Conservation (phyloP, 495 filamentous ascomycete species). For the Glonium stellatum region DNA sequence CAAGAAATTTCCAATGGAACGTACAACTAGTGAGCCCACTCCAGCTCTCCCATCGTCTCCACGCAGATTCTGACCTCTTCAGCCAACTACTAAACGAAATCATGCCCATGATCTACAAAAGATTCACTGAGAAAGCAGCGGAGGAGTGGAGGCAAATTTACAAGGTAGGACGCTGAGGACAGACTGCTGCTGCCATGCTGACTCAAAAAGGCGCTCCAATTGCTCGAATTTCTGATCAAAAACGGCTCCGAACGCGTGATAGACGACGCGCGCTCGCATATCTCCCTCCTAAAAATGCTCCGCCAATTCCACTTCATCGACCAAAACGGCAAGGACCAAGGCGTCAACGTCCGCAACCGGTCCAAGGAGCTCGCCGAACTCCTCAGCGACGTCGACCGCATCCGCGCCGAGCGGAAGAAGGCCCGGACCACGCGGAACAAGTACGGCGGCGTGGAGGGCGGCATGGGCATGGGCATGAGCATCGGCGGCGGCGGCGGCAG, state of each 20-base stretch:
- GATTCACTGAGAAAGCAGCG: constrained; percentile 95
- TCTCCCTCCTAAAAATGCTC: constrained; percentile 94
- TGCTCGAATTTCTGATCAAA: constrained; percentile 96
- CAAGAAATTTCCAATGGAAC: constrained; percentile 98
- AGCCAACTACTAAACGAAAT: constrained; percentile 98
- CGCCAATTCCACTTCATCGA: constrained; percentile 98
- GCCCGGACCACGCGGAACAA: constrained; percentile 83
- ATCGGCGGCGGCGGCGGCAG: no score
- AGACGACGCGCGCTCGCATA: constrained; percentile 91
- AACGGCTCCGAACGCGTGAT: constrained; percentile 97
- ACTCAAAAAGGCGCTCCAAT: constrained; percentile 62
- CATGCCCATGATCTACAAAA: constrained; percentile 99
- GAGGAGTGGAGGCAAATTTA: constrained; percentile 99
- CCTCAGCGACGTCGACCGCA: constrained; percentile 85
- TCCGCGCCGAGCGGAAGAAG: constrained; percentile 91
- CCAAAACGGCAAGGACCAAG: constrained; percentile 93
- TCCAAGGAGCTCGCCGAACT: constrained; percentile 93
- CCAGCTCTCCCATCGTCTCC: background rate
- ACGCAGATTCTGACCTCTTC: constrained; percentile 17
- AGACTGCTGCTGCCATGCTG: constrained; percentile 1
- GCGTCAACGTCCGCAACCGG: constrained; percentile 93
- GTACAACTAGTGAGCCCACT: constrained; percentile 79
- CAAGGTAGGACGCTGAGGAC: constrained; percentile 50
- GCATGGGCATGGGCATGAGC: constrained; percentile 45
- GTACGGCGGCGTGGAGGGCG: constrained; percentile 89